These are phyloP conservation scores for Rhizopogon vinicolor DNA, from an alignment of 768 basidiomycete species.

Conservation along the genomic window DNA sequence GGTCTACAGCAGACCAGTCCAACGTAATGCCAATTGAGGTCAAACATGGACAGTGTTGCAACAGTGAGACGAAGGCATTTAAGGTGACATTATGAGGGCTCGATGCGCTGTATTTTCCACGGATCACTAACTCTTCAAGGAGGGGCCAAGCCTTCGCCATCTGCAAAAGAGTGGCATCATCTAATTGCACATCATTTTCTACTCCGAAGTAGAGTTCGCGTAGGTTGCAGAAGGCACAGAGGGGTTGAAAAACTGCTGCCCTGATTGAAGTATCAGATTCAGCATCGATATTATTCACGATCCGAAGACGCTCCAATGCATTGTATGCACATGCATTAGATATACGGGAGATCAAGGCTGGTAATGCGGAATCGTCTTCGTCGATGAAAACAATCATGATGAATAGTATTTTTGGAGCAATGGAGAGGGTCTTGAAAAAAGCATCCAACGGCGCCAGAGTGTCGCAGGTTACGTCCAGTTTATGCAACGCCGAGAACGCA, in stretches of 20 bases:
- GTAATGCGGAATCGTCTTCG: background rate
- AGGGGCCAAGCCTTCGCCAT: slow-evolving; percentile 2
- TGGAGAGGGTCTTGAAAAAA: background rate
- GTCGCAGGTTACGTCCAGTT: background rate
- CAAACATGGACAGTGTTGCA: background rate
- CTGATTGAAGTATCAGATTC: background rate
- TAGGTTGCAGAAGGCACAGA: background rate
- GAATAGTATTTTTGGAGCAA: background rate
- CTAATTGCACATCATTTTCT: background rate
- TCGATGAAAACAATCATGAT: background rate
- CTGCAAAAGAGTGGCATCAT: background rate
- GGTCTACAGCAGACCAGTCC: background rate
- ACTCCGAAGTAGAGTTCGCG: background rate
- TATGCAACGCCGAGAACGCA: background rate
- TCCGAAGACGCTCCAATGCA: background rate
- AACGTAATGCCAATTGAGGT: background rate
- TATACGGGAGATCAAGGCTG: background rate
- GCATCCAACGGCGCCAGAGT: background rate
- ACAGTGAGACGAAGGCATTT: background rate
- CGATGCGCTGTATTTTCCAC: no score
- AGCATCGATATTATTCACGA: background rate
- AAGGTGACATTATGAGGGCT: background rate
- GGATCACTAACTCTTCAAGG: background rate
- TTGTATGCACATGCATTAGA: background rate
- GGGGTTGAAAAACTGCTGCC: background rate